These are phyloP conservation scores for Pseudotsuga menziesii DNA, from an alignment of 75 land plant genomes.

Conservation along the genomic window DNA sequence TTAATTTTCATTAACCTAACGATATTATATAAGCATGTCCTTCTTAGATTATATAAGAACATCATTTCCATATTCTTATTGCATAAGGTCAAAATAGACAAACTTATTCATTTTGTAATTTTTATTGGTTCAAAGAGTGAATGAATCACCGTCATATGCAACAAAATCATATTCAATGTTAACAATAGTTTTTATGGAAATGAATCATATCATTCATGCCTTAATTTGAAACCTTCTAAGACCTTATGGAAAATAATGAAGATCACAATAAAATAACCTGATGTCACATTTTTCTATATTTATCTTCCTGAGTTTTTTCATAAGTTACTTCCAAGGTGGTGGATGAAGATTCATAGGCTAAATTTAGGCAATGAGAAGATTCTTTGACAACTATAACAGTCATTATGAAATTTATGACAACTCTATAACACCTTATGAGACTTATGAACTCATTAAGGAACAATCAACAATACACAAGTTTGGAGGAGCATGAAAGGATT, in stretches of 20 bases:
- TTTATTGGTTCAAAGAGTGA: slow-evolving; percentile 89
- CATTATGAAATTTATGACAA: too few relatives aligned
- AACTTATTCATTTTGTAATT: slow-evolving; percentile 56
- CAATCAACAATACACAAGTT: too few relatives aligned
- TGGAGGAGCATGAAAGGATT: too few relatives aligned
- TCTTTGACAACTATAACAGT: too few relatives aligned
- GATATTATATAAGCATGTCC: slow-evolving; percentile 17
- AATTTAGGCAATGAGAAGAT: too few relatives aligned
- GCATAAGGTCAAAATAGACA: slow-evolving; percentile 5
- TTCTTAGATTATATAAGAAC: slow-evolving; percentile 13
- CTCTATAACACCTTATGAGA: too few relatives aligned
- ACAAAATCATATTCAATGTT: slow-evolving; percentile 77
- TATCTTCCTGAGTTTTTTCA: too few relatives aligned
- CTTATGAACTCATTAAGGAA: too few relatives aligned
- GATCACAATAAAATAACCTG: slow-evolving; percentile 75
- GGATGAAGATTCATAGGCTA: too few relatives aligned
- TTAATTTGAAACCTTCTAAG: slow-evolving; percentile 52
- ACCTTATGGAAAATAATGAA: slow-evolving; percentile 55
- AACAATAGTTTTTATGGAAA: slow-evolving; percentile 70
- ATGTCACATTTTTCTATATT: too few relatives aligned
- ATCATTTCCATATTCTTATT: slow-evolving; percentile 18
- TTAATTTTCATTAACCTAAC: slow-evolving; percentile 15
- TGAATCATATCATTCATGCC: slow-evolving; percentile 50
- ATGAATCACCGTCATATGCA: slow-evolving; percentile 75
- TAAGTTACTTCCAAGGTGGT: too few relatives aligned